Conservation (phyloP, 805 yeast genomes). For the Candida ovalis region DNA sequence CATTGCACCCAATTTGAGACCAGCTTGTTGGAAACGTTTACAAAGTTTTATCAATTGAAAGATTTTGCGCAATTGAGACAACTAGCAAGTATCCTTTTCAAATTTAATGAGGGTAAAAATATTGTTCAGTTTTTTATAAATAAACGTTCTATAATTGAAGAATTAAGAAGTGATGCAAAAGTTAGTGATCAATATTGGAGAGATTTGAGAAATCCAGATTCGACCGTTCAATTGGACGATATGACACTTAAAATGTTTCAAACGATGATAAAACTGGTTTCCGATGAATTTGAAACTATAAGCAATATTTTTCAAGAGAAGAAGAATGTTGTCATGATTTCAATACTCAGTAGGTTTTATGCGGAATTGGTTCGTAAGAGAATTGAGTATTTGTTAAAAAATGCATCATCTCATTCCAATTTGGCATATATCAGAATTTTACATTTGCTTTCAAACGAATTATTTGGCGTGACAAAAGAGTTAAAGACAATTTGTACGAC, state of each 20-base stretch:
- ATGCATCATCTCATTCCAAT: constrained; percentile 58
- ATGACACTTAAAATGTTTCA: constrained; percentile 50
- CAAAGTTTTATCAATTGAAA: constrained; percentile 65
- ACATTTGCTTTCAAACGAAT: constrained; percentile 57
- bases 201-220: constrained; percentile 55
- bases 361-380: constrained; percentile 64
- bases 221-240: constrained; percentile 46
- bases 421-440: constrained; percentile 74
- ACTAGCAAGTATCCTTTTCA: constrained; percentile 67
- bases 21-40: constrained; percentile 64
- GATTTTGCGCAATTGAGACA: constrained; percentile 72
- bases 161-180: constrained; percentile 32
- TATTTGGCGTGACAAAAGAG: constrained; percentile 58
- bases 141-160: constrained; percentile 66
- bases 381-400: constrained; percentile 54
- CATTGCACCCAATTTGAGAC: constrained; percentile 77
- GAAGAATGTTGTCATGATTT: constrained; percentile 59
- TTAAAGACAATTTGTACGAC: constrained; percentile 56
- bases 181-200: constrained; percentile 48
- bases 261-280: constrained; percentile 54
- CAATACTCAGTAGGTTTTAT: constrained; percentile 71
- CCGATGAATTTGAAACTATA: constrained; percentile 70
- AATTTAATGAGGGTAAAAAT: constrained; percentile 80
- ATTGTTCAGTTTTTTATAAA: constrained; percentile 80
- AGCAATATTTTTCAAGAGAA: constrained; percentile 59